These are phyloP conservation scores for Calonectria henricotiae DNA, from an alignment of 2,329 filamentous ascomycete species.

Conservation along the genomic window DNA sequence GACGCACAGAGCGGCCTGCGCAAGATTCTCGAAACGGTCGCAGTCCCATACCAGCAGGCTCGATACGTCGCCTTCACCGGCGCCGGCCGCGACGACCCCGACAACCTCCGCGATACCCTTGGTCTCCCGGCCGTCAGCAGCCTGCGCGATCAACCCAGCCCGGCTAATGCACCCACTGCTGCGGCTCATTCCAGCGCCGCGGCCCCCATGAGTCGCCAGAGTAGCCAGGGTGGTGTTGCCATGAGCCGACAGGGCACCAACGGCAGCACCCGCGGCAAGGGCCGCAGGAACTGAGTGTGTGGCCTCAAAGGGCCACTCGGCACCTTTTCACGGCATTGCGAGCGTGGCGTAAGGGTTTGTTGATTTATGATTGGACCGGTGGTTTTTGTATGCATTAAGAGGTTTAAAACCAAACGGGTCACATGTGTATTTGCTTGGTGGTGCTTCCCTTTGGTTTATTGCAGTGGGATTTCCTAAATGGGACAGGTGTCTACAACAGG, in stretches of 20 bases:
- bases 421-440: conserved; percentile 36
- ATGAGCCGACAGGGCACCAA: conserved; percentile 72
- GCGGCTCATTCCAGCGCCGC: conserved; percentile 57
- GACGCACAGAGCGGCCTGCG: conserved; percentile 70
- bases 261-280: conserved; percentile 67
- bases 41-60: conserved; percentile 65
- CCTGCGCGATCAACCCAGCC: conserved; percentile 62
- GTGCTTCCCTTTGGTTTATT: conserved; percentile 31
- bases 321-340: conserved; percentile 51
- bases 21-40: conserved; percentile 71
- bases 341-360: conserved; percentile 52
- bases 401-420: conserved; percentile 36
- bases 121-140: conserved; percentile 65
- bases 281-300: conserved; percentile 56
- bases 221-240: conserved; percentile 69
- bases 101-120: conserved; percentile 67
- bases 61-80: conserved; percentile 67
- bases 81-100: conserved; percentile 65
- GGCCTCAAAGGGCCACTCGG: conserved; percentile 25
- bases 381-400: conserved; percentile 34
- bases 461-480: conserved; percentile 23
- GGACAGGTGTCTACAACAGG: conserved; percentile 23
- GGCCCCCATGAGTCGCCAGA: conserved; percentile 71
- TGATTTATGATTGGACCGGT: conserved; percentile 38
- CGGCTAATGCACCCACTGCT: conserved; percentile 49